Percentiles rank a stretch among this genome's conserved stretches.
These are phyloP conservation scores for Tagetes patula DNA, from an alignment of 129 eudicot genomes.

Conservation along the genomic window DNA sequence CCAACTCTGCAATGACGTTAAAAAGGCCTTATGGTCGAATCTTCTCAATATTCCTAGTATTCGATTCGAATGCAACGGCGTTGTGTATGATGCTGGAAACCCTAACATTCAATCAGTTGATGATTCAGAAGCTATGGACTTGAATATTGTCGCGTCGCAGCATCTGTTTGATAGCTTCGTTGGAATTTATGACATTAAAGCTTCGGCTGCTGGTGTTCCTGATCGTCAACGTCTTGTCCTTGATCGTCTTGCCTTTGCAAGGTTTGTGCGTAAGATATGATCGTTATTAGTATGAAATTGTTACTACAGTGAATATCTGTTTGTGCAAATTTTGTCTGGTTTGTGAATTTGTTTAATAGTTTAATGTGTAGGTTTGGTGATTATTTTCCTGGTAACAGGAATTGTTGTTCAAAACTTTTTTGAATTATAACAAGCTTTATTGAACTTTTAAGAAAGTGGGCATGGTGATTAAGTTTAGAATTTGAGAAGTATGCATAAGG, in stretches of 20 bases:
- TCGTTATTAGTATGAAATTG: not conserved
- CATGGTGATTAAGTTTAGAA: not conserved
- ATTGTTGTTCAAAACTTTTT: no score
- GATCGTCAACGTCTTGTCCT: constrained; percentile 48
- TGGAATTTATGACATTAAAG: constrained; percentile 67
- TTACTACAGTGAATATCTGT: not conserved
- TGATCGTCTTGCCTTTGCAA: constrained; percentile 76
- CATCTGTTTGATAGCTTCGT: constrained; percentile 55
- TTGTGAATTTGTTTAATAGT: not conserved
- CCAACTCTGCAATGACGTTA: constrained; percentile 46
- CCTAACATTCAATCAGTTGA: constrained; percentile 42
- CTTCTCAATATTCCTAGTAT: constrained; percentile 56
- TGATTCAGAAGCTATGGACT: constrained; percentile 47
- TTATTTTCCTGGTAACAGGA: not conserved
- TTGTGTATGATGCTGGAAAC: constrained; percentile 22
- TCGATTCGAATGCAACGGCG: constrained; percentile 41
- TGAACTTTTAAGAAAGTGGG: not conserved
- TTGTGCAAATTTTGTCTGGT: not conserved
- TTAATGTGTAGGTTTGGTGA: no score
- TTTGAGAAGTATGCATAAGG: constrained; percentile 16
- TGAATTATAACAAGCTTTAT: not conserved
- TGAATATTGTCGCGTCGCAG: constrained; percentile 62
- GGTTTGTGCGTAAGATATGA: constrained; percentile 42
- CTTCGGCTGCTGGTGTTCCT: constrained; percentile 44
- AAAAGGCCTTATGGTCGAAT: constrained; percentile 69